These are phyloP conservation scores for Laetiporus sulphureus DNA, from an alignment of 1,284 basidiomycete species.

Conservation along the genomic window DNA sequence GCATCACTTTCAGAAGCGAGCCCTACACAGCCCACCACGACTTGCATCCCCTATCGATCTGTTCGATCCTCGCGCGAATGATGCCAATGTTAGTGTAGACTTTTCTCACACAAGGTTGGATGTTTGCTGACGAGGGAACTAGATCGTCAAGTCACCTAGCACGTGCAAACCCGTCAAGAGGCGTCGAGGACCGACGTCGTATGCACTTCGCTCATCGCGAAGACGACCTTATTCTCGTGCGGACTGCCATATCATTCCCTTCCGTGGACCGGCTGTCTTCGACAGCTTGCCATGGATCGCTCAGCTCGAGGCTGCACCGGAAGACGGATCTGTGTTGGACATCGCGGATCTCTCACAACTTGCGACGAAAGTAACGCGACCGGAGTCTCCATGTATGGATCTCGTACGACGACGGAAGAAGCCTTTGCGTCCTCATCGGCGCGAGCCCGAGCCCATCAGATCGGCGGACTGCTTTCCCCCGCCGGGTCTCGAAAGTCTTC, in stretches of 20 bases:
- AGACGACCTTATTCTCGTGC: conserved; percentile 21
- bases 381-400: conserved; percentile 14
- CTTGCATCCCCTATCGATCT: conserved; percentile 13
- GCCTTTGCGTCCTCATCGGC: conserved; percentile 21
- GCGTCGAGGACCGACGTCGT: conserved; percentile 18
- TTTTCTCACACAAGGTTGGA: too few species aligned
- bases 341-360: conserved; percentile 27
- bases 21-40: neutral
- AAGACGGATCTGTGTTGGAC: conserved; percentile 19
- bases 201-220: conserved; percentile 19
- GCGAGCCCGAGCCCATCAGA: too few species aligned
- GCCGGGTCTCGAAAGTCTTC: conserved; percentile 6
- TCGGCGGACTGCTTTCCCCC: neutral
- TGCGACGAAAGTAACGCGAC: conserved; percentile 7
- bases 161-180: conserved; percentile 26
- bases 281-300: conserved; percentile 28
- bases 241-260: conserved; percentile 21
- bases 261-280: conserved; percentile 18
- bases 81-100: conserved; percentile 15
- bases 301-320: conserved; percentile 19
- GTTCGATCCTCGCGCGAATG: conserved; percentile 14
- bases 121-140: conserved; percentile 10
- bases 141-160: conserved; percentile 23
- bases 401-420: conserved; percentile 24
- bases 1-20: conserved; percentile 18